Evolutionary conservation across 441 rosid genomes (phyloP).

Genomic region (Mallotus repandus): DNA sequence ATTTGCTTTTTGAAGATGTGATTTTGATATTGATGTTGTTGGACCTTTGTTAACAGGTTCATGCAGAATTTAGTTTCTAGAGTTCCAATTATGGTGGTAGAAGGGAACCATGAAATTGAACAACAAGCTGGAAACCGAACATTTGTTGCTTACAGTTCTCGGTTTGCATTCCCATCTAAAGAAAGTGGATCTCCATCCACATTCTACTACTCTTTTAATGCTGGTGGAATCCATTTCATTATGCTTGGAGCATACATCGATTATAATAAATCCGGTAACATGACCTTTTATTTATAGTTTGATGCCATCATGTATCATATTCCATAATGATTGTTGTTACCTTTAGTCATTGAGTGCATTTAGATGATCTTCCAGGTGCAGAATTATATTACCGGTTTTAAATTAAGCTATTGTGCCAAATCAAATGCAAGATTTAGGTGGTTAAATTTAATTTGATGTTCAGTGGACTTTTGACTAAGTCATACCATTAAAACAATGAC

Average conservation of each 20-base stretch:
- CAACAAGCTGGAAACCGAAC: constrained; percentile 45
- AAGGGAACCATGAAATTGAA: constrained; percentile 64
- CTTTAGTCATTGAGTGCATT: background rate
- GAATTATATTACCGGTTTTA: too few species aligned
- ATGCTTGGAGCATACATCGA: constrained; percentile 57
- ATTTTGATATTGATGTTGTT: background rate
- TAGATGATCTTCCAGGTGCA: too few species aligned
- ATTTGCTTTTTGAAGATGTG: background rate
- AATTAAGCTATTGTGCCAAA: too few species aligned
- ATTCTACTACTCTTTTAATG: constrained; percentile 55
- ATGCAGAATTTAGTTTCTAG: constrained; percentile 45
- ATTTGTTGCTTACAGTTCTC: constrained; percentile 54
- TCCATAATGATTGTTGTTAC: background rate
- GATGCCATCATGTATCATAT: background rate
- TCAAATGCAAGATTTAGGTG: too few species aligned
- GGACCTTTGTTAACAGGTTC: constrained; percentile 32
- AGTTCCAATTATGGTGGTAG: constrained; percentile 58
- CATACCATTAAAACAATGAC: too few species aligned
- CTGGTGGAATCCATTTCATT: constrained; percentile 59
- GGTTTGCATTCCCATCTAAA: constrained; percentile 55
- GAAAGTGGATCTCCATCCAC: constrained; percentile 54
- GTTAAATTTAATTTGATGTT: too few species aligned
- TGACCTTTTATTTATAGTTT: background rate
- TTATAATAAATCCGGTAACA: constrained; percentile 42
- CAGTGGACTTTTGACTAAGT: too few species aligned